Base-by-base conservation (phyloP, 2,329 filamentous ascomycete species). In the Aspergillus awamori region DNA sequence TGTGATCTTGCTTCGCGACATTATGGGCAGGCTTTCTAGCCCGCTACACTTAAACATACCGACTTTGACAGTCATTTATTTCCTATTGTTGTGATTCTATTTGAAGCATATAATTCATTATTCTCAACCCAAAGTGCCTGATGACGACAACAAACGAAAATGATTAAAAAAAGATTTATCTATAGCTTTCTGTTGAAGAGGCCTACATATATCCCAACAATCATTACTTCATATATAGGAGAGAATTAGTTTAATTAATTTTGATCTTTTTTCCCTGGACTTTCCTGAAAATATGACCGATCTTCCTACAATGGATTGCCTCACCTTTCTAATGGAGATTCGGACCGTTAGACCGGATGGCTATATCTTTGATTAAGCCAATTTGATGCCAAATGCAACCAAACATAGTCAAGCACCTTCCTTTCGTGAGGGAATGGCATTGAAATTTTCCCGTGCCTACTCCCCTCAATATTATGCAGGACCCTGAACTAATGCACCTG, bases 1-100 rank as follows among this genome's bases (percentile, higher is more conserved):
- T 88, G 87, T 67, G 86, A 89, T 72, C 75, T 77, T 45, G 80
- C 80, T 36, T 74, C 67, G 67, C 74, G 61, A 59, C 28, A 39
- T 61, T 20, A 13, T 48, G 57, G 55, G 49, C 57, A n/a, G 8
- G 24, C 39, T 28, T 45, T 59, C 61, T 48, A 58, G 30, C 26
- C 45, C 24, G 49, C 45, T 57, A 22, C 10, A 58, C 58, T 20
- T 48, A 3, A 43, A 57, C 60, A 28, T 60, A 53, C 53, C 58
- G 60, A 51, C 65, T 64, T 62, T 56, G 57, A 66, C 65, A 66
- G 64, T 65, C 63, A 20, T 60, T 61, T 22, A 26, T 56, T 63
- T 63, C 47, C 52, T 55, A 59, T 49, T 61, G 59, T 54, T 17
- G 2, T 47, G n/a, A 20, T 33, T 33, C 8, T 13, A 51, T 33